These are phyloP conservation scores for Gymnopilus junonius DNA, from an alignment of 768 basidiomycete genomes.

Conservation along the genomic window DNA sequence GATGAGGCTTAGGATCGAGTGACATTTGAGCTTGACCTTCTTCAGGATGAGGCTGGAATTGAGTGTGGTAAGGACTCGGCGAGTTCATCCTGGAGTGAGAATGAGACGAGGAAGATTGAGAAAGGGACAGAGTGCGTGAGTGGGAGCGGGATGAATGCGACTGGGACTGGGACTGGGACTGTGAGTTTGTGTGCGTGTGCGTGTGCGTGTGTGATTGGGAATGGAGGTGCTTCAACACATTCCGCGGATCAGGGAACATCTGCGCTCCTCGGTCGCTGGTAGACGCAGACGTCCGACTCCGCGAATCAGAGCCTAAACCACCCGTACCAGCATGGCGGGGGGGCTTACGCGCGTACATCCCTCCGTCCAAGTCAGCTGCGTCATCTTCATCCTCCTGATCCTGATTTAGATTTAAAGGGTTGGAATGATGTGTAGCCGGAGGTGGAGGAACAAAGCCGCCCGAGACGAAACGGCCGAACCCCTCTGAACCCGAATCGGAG, in stretches of 20 bases:
- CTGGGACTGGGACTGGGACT: slow-evolving; percentile 5
- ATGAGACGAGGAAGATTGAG: too few species aligned
- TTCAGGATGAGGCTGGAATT: too few species aligned
- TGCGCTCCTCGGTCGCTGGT: slow-evolving; percentile 25
- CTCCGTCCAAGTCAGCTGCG: slow-evolving; percentile 61
- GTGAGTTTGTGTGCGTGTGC: too few species aligned
- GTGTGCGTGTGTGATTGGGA: slow-evolving; percentile 7
- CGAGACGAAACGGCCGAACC: slow-evolving; percentile 13
- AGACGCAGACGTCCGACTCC: slow-evolving; percentile 63
- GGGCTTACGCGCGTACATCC: slow-evolving; percentile 49
- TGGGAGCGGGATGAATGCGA: too few species aligned
- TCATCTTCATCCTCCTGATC: slow-evolving; percentile 37
- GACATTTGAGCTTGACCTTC: too few species aligned
- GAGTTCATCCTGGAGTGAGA: slow-evolving; percentile 7
- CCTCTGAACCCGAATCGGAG: slow-evolving; percentile 21
- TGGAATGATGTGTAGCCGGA: slow-evolving; percentile 6
- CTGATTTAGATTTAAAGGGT: too few species aligned
- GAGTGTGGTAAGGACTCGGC: slow-evolving; percentile 10
- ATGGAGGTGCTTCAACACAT: slow-evolving; percentile 10
- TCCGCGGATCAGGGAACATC: slow-evolving; percentile 15
- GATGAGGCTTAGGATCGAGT: too few species aligned
- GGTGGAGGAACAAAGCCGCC: slow-evolving; percentile 7
- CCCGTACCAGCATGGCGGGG: slow-evolving; percentile 21
- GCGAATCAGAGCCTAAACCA: slow-evolving; percentile 58
- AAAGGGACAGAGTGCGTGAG: too few species aligned